Base-by-base conservation (phyloP, 2,329 filamentous ascomycete species). In the Trichoderma semiorbis region DNA sequence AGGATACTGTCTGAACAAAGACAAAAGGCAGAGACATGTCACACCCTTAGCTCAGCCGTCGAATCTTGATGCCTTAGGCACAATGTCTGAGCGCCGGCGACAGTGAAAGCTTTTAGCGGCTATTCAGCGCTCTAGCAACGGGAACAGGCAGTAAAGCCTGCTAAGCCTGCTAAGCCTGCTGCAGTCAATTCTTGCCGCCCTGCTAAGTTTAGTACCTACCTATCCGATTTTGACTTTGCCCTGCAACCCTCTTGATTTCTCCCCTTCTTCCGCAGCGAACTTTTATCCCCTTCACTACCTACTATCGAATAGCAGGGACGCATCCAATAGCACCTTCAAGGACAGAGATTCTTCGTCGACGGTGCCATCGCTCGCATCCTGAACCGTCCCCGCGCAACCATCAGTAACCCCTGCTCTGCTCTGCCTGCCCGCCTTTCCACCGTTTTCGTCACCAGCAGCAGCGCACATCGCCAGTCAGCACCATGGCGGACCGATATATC, bases 401-500 rank as follows among this genome's bases (percentile, higher is more conserved):
- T 28, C 55, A 28, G 53, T 21, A 32, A 36, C 36, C 64, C 64
- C 63, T 58, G 30, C 43, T 61, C 58, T 30, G 65, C 47, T 28
- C 50, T 61, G 34, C 34, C 58, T 50, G 66, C 70, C 65, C 58
- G 66, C 70, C 65, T 47, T 75, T 69, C 47, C 74, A 75, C 50
- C 57, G 72, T 61, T 26, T 60, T 74, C 60, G 55, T 58, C 47
- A 66, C 72, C 68, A 70, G 58, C 36, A 61, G 30, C 63, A 61
- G 30, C 63, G 72, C 75, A 75, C 72, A 76, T 77, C 80, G 71
- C 80, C 81, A 81, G 81, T 81, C 81, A 81, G 81, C 83, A 91
- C 79, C 85, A 99, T 99, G 96, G 93, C 96, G 84, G 96, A 99
- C 84, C 93, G 96, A 80, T 99, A 98, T 87, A 99, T 99, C 81